Evolutionary conservation across 1,284 basidiomycete species (phyloP).

Genomic region (Malassezia yamatoensis): DNA sequence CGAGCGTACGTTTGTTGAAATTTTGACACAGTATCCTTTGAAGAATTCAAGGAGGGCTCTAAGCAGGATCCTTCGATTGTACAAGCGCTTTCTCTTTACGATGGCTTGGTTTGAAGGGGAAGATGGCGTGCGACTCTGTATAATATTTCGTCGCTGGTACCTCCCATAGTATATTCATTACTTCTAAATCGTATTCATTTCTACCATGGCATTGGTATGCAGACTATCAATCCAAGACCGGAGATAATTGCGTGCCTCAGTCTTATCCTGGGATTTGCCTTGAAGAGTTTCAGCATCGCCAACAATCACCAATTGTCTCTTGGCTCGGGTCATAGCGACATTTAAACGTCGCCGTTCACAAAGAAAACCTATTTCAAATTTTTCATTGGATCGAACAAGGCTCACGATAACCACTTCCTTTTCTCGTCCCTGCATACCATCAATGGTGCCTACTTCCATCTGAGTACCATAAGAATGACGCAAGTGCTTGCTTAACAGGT

Average conservation of each 20-base stretch:
- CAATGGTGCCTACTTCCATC: slow-evolving; percentile 40
- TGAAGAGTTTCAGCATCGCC: slow-evolving; percentile 37
- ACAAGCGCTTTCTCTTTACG: slow-evolving; percentile 42
- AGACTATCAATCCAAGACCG: slow-evolving; percentile 19
- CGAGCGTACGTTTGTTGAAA: slow-evolving; percentile 24
- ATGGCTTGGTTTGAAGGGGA: slow-evolving; percentile 20
- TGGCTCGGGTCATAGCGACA: slow-evolving; percentile 44
- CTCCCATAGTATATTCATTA: background rate
- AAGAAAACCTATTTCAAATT: slow-evolving; percentile 37
- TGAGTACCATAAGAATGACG: slow-evolving; percentile 39
- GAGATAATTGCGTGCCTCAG: slow-evolving; percentile 13
- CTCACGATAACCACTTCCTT: slow-evolving; percentile 41
- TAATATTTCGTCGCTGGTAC: background rate
- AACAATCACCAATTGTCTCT: slow-evolving; percentile 37
- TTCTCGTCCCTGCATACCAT: slow-evolving; percentile 43
- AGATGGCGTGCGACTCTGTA: background rate
- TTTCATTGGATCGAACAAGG: slow-evolving; percentile 34
- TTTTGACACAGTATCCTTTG: slow-evolving; percentile 33
- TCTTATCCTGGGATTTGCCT: slow-evolving; percentile 1
- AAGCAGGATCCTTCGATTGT: slow-evolving; percentile 47
- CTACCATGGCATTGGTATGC: slow-evolving; percentile 16
- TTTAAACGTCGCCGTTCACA: slow-evolving; percentile 39
- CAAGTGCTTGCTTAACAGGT: slow-evolving; percentile 59
- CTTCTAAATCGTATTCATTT: slow-evolving; percentile 6
- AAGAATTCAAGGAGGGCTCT: slow-evolving; percentile 47